A percentile compares a stretch with the other conserved stretches of the same genome.
Evolutionary conservation across 1,284 basidiomycete genomes (phyloP).

Genomic region (Sanguinoderma infundibulare): DNA sequence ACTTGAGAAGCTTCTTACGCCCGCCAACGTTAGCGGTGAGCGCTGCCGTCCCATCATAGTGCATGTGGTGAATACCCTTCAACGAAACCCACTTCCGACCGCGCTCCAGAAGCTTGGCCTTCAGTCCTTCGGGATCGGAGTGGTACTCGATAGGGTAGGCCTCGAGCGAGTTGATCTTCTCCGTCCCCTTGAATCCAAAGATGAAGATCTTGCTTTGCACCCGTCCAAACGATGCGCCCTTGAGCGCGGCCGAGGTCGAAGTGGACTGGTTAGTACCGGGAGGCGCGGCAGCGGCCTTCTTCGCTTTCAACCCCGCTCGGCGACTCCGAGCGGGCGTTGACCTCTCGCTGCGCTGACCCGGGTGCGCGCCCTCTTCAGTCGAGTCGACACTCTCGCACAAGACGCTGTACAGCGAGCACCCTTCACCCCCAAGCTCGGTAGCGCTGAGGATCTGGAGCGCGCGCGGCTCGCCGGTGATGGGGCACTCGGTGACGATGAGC

Average conservation of each 20-base stretch:
- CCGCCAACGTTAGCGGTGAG: conserved; percentile 4
- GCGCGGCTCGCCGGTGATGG: conserved; percentile 43
- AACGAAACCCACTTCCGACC: conserved; percentile 57
- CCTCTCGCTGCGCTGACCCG: background rate
- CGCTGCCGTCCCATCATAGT: conserved; percentile 55
- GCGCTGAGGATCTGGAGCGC: conserved; percentile 47
- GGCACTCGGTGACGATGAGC: conserved; percentile 16
- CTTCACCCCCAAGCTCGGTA: conserved; percentile 35
- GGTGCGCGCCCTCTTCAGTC: conserved; percentile 39
- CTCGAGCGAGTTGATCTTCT: conserved; percentile 52
- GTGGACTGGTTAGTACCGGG: background rate
- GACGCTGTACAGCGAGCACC: conserved; percentile 41
- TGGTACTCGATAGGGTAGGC: conserved; percentile 57
- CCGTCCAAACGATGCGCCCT: conserved; percentile 37
- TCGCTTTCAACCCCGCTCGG: background rate
- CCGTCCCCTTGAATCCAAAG: conserved; percentile 47
- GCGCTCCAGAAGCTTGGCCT: conserved; percentile 43
- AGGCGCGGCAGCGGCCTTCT: background rate
- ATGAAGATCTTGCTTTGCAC: conserved; percentile 46
- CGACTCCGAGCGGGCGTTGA: background rate
- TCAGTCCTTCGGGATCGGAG: conserved; percentile 41
- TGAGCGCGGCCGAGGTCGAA: background rate
- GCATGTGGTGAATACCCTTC: conserved; percentile 56
- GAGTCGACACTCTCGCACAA: conserved; percentile 53
- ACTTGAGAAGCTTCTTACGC: conserved; percentile 42